These are phyloP conservation scores for Coemansia sp. DNA, from an alignment of 192 early-diverging fungal species.

Conservation along the genomic window DNA sequence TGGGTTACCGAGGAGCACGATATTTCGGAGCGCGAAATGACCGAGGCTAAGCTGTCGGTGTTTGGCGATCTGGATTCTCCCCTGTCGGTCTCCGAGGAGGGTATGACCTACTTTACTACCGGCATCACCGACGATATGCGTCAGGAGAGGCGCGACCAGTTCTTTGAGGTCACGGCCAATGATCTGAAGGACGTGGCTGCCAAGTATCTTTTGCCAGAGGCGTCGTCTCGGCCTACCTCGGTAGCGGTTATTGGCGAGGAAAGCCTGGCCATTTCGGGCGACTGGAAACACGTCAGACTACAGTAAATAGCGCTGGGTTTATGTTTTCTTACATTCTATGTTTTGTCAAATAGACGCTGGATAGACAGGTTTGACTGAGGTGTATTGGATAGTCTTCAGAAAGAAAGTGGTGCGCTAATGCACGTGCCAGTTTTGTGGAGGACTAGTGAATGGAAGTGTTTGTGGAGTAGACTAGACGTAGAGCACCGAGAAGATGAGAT, in stretches of 20 bases:
- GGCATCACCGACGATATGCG: conserved; percentile 84
- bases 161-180: conserved; percentile 65
- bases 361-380: background rate
- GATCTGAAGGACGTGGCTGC: conserved; percentile 72
- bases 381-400: background rate
- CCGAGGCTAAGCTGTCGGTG: conserved; percentile 87
- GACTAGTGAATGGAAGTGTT: background rate
- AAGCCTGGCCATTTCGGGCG: conserved; percentile 31
- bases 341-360: background rate
- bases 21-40: conserved; percentile 62
- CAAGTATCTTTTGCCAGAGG: conserved; percentile 56
- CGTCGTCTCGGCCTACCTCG: conserved; percentile 9
- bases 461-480: background rate
- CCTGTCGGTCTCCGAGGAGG: conserved; percentile 79
- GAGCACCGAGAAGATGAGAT: background rate
- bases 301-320: background rate
- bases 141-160: conserved; percentile 76
- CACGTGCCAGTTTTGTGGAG: background rate
- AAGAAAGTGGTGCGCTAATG: background rate
- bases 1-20: conserved; percentile 62
- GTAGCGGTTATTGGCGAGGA: conserved; percentile 50
- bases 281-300: conserved; percentile 32
- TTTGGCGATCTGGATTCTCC: conserved; percentile 86
- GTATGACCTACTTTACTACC: conserved; percentile 72
- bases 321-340: background rate